These are phyloP conservation scores for Cinchona pubescens DNA, from an alignment of 257 asterid genomes.

Conservation along the genomic window DNA sequence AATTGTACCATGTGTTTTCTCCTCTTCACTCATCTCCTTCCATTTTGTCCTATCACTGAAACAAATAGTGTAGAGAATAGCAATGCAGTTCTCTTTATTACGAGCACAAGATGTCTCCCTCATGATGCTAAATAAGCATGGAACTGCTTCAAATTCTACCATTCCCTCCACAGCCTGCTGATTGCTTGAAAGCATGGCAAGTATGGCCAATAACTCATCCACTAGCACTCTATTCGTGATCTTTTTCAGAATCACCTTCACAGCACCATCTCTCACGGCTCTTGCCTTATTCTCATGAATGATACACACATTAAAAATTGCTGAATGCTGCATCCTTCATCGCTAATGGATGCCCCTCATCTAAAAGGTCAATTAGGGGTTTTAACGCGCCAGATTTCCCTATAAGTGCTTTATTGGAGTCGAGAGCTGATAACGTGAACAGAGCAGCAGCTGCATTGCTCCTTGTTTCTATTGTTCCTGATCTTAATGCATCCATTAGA, in stretches of 20 bases:
- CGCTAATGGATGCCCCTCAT: slow-evolving; percentile 60
- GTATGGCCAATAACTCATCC: slow-evolving; percentile 67
- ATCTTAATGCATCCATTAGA: slow-evolving; percentile 54
- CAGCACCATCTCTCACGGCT: slow-evolving; percentile 75
- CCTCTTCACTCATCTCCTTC: slow-evolving; percentile 76
- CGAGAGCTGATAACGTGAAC: slow-evolving; percentile 76
- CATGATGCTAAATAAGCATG: slow-evolving; percentile 61
- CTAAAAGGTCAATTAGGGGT: slow-evolving; percentile 62
- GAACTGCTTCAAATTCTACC: slow-evolving; percentile 60
- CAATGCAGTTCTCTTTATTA: slow-evolving; percentile 70
- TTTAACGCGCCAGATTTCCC: slow-evolving; percentile 71
- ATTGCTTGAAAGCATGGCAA: slow-evolving; percentile 74
- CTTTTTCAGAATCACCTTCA: slow-evolving; percentile 57
- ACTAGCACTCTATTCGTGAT: slow-evolving; percentile 46
- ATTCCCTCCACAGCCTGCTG: slow-evolving; percentile 66
- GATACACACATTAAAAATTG: slow-evolving; percentile 70
- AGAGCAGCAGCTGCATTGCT: slow-evolving; percentile 94
- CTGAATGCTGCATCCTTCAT: slow-evolving; percentile 89
- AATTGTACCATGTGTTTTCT: slow-evolving; percentile 45
- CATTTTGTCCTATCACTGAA: slow-evolving; percentile 57
- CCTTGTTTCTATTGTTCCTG: slow-evolving; percentile 67
- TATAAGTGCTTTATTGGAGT: slow-evolving; percentile 66
- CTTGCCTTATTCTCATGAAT: slow-evolving; percentile 67
- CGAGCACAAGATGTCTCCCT: slow-evolving; percentile 56
- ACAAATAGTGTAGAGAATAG: slow-evolving; percentile 56